Conservation (phyloP, 331 rosid genomes). For the Acacia pycnantha region DNA sequence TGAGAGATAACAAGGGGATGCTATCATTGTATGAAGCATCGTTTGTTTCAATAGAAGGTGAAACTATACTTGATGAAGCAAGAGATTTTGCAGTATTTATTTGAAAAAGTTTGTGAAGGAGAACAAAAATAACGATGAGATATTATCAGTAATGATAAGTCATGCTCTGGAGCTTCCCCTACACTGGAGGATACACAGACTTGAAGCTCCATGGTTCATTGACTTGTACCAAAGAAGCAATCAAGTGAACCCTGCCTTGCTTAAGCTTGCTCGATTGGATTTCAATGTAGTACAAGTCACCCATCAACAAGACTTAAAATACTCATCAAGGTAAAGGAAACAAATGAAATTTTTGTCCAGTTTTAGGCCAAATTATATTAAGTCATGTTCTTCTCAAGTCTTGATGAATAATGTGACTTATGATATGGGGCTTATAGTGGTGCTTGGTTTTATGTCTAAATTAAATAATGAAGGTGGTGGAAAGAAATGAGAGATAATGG, state of each 20-base stretch:
- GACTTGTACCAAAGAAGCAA: neutral
- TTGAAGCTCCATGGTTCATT: slow-evolving; percentile 32
- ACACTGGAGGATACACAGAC: slow-evolving; percentile 33
- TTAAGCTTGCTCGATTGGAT: neutral
- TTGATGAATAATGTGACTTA: no score
- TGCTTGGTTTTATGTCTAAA: neutral
- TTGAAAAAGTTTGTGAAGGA: neutral
- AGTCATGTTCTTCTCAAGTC: no score
- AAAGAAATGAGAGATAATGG: neutral
- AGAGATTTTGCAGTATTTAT: neutral
- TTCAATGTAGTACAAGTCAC: neutral
- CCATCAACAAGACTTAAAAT: neutral
- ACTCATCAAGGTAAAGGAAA: neutral
- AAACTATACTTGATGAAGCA: slow-evolving; percentile 18
- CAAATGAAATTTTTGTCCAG: neutral
- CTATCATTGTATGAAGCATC: neutral
- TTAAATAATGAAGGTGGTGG: neutral
- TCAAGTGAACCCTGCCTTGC: neutral
- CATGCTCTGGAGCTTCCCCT: slow-evolving; percentile 33
- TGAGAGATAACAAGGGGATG: neutral
- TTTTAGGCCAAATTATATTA: neutral
- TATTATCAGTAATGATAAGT: neutral
- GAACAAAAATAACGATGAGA: neutral
- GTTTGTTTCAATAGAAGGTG: neutral
- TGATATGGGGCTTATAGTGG: neutral